Evolutionary conservation across 139 green algal species (phyloP), one percentile per base, ranked within the genome.

Genomic region (Picocystis salinarum): DNA sequence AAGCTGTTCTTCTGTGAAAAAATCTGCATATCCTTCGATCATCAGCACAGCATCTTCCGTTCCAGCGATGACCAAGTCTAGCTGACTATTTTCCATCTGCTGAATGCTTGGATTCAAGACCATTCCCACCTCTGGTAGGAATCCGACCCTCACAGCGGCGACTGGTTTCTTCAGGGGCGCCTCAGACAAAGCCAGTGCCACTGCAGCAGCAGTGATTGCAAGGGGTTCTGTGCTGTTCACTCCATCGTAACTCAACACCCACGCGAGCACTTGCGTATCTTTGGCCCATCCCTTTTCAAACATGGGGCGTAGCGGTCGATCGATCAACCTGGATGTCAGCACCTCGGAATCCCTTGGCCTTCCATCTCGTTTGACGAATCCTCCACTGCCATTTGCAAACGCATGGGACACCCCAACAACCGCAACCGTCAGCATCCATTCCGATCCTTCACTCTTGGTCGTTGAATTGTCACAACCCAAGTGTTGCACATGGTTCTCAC

Each of bases 21-120:
- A 91, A 58, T 95, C 73, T 46, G 67, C 81, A 55, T 77, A 93
- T 27, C 81, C 87, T 73, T 98, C 88, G 40, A 98, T 92, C 88
- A 98, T 98, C 31, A 96, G 69, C 30, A 96, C 57, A 1, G 71
- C 81, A 10, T 83, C 64, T n/a, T 64, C 48, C 3, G 86, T 96
- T 34, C 86, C 86, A 2, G 85, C 86, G 42, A 95, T 56, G 30
- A 95, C 44, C 37, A 95, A 54, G 62, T 95, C 85, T 50, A 94
- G 62, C 1, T 20, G 10, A 15, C 46, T 62, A 6, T 34, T 6
- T 48, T 64, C 52, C 69, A 80, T 67, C 53, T 90, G 52, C 23
- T 62, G 26, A 15, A 59, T 42, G 6, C 71, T 82, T 0, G 77
- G 86, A 58, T 93, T 93, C 12, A 94, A 47, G 7, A 94, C 59